Percentiles rank a stretch among this genome's conserved stretches.
Conservation (phyloP, 1,139 yeast genomes). For the Saccharomyces hybrid region DNA sequence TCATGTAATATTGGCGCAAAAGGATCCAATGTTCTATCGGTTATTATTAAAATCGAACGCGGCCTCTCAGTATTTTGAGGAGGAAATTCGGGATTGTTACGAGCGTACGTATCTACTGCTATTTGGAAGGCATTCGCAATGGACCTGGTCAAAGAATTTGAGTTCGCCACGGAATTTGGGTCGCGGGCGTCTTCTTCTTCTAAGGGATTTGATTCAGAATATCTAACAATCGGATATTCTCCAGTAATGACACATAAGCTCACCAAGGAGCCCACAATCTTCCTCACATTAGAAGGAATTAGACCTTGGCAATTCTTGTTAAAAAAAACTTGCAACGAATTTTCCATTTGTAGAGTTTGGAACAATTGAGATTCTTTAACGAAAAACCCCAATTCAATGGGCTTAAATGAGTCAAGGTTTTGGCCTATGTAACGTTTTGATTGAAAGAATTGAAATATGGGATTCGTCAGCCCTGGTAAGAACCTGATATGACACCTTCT, state of each 20-base stretch:
- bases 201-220: constrained; percentile 43
- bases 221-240: constrained; percentile 82
- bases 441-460: constrained; percentile 27
- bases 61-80: constrained; percentile 46
- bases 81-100: constrained; percentile 59
- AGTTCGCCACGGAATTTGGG: constrained; percentile 34
- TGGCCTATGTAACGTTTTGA: constrained; percentile 29
- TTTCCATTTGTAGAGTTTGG: constrained; percentile 33
- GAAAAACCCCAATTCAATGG: constrained; percentile 36
- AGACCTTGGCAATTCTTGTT: constrained; percentile 58
- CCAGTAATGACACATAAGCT: constrained; percentile 72
- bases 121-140: constrained; percentile 68
- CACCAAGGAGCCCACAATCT: constrained; percentile 54
- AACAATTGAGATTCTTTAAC: constrained; percentile 46
- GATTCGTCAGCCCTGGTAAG: constrained; percentile 42
- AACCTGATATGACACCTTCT: constrained; percentile 51
- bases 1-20: constrained; percentile 84
- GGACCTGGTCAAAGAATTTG: constrained; percentile 60
- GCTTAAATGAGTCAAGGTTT: constrained; percentile 29
- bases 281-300: constrained; percentile 49
- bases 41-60: constrained; percentile 64
- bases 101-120: constrained; percentile 66
- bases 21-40: constrained; percentile 79
- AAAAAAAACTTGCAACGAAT: constrained; percentile 68
- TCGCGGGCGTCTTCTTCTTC: constrained; percentile 27